These are phyloP conservation scores for Schizochytrium sp. DNA, from an alignment of 108 stramenopile genomes.

Conservation along the genomic window DNA sequence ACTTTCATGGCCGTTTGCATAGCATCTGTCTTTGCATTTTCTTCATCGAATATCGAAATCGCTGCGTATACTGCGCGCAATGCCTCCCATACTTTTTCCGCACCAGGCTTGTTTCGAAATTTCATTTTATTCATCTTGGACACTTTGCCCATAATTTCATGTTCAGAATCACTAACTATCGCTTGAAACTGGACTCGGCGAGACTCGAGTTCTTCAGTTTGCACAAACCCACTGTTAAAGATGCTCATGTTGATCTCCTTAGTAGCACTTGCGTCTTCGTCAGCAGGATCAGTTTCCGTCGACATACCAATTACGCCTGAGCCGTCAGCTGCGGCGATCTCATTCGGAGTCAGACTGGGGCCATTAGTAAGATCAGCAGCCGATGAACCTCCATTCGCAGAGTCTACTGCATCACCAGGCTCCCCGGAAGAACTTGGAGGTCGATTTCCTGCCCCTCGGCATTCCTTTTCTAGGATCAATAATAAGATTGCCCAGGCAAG, in stretches of 20 bases:
- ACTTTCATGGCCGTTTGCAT: conserved; percentile 59
- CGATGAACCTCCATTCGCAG: not conserved
- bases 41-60: conserved; percentile 37
- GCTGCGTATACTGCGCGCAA: conserved; percentile 51
- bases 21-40: conserved; percentile 28
- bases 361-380: too few relatives aligned
- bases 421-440: not conserved
- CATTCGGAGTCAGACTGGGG: not conserved
- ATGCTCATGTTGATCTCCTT: conserved; percentile 17
- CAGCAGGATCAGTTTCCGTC: not conserved
- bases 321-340: not conserved
- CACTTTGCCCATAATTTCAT: conserved; percentile 43
- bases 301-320: not conserved
- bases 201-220: not conserved
- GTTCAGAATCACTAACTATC: not conserved
- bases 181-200: not conserved
- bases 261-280: not conserved
- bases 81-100: conserved; percentile 37
- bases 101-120: conserved; percentile 41
- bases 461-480: conserved; percentile 4
- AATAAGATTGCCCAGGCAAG: conserved; percentile 1
- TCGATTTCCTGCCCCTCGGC: not conserved
- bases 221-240: conserved; percentile 22
- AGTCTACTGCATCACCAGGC: not conserved
- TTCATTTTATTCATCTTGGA: conserved; percentile 61